phyloP scores from a whole-genome alignment of 1,139 yeast genomes.

The Pichia sp. region DNA sequence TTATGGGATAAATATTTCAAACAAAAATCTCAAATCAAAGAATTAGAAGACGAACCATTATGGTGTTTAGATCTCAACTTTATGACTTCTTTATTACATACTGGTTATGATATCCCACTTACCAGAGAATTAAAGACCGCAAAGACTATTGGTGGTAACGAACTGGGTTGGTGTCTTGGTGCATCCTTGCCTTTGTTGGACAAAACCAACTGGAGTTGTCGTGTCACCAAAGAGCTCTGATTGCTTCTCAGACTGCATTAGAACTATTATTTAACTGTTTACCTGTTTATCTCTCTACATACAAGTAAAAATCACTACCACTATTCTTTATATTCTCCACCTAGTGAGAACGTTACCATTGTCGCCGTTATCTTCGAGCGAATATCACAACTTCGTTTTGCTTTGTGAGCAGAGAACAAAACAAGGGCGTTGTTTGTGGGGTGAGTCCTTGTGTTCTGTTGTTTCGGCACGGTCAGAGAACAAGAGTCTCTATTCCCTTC shows the following conservation, averaged over 20 bases:
- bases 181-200: constrained; percentile 89
- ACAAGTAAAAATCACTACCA: too few species aligned
- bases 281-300: neutral
- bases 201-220: constrained; percentile 69
- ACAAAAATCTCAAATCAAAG: constrained; percentile 36
- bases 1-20: constrained; percentile 46
- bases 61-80: constrained; percentile 93
- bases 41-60: constrained; percentile 71
- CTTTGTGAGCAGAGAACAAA: too few species aligned
- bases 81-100: constrained; percentile 82
- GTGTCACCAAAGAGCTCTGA: constrained; percentile 30
- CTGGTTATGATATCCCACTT: constrained; percentile 92
- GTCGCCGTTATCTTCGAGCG: too few species aligned
- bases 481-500: too few species aligned
- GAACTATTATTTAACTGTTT: neutral
- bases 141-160: constrained; percentile 77
- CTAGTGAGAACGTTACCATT: too few species aligned
- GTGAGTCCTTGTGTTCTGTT: too few species aligned
- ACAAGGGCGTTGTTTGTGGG: too few species aligned
- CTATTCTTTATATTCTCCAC: too few species aligned
- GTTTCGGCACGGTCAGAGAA: too few species aligned
- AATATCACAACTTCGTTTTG: too few species aligned
- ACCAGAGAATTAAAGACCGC: constrained; percentile 89
- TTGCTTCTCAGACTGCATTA: neutral
- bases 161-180: constrained; percentile 97